These are phyloP conservation scores for Kregervanrija delftensis DNA, from an alignment of 805 yeast genomes.

Conservation along the genomic window DNA sequence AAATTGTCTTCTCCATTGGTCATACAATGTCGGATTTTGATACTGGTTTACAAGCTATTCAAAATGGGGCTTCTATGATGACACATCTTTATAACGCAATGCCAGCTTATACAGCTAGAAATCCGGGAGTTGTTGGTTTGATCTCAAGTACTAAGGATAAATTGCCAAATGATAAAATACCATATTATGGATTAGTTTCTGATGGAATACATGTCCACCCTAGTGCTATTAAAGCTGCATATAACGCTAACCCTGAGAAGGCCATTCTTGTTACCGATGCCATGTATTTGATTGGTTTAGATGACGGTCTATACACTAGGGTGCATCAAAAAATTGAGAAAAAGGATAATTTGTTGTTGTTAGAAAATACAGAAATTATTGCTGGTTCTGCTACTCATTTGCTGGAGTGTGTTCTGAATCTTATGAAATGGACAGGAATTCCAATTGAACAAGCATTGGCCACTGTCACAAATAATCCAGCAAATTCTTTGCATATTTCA, in stretches of 20 bases:
- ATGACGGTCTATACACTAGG: conserved; percentile 52
- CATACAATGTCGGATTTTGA: conserved; percentile 36
- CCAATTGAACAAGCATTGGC: conserved; percentile 47
- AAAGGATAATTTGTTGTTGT: conserved; percentile 37
- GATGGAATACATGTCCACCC: conserved; percentile 60
- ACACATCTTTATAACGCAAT: conserved; percentile 58
- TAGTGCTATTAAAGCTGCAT: conserved; percentile 42
- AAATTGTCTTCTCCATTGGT: conserved; percentile 39
- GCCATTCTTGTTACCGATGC: conserved; percentile 55
- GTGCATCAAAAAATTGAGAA: conserved; percentile 40
- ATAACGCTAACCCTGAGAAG: conserved; percentile 44
- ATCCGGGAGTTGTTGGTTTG: conserved; percentile 50
- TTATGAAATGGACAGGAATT: conserved; percentile 42
- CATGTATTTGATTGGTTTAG: conserved; percentile 48
- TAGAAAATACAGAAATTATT: conserved; percentile 49
- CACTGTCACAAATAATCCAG: conserved; percentile 49
- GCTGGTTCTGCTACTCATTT: conserved; percentile 58
- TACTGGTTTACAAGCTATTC: conserved; percentile 34
- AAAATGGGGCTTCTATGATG: conserved; percentile 50
- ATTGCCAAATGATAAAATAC: conserved; percentile 23
- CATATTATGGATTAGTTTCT: conserved; percentile 48
- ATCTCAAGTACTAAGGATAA: conserved; percentile 19
- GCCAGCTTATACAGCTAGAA: conserved; percentile 54
- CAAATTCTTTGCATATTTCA: conserved; percentile 38
- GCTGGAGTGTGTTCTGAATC: conserved; percentile 43